These are phyloP conservation scores for Rhizomucor miehei DNA, from an alignment of 371 early-diverging fungal genomes.

Conservation along the genomic window DNA sequence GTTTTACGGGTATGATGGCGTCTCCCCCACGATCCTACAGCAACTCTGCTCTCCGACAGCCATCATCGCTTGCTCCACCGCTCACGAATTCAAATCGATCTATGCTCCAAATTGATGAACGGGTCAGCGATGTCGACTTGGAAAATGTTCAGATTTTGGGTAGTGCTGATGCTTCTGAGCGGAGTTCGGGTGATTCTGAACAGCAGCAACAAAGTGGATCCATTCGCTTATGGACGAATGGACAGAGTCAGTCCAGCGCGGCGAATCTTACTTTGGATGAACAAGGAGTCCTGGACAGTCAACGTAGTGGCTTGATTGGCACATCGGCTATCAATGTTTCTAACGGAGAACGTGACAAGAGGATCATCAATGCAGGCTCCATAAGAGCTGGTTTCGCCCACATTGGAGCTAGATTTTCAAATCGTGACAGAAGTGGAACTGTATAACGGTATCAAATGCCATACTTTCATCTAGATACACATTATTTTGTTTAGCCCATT, in stretches of 20 bases:
- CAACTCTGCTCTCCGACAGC: conserved; percentile 13
- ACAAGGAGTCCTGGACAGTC: not conserved
- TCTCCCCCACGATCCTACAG: conserved; percentile 14
- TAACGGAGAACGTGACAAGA: too few species aligned
- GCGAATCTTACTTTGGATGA: conserved; percentile 1
- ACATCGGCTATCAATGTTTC: not conserved
- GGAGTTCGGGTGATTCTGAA: not conserved
- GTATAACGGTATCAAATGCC: too few species aligned
- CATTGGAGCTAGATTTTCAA: conserved; percentile 1
- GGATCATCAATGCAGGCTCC: not conserved
- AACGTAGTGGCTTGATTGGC: not conserved
- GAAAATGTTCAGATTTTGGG: not conserved
- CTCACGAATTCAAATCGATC: not conserved
- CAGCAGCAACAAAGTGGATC: conserved; percentile 2
- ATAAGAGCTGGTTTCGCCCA: conserved; percentile 10
- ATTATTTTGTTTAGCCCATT: too few species aligned
- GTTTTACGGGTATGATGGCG: conserved; percentile 14
- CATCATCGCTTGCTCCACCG: not conserved
- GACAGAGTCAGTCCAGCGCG: not conserved
- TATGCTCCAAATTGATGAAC: conserved; percentile 5
- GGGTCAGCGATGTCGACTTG: not conserved
- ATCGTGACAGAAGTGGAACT: too few species aligned
- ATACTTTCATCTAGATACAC: too few species aligned
- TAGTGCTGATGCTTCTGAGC: too few species aligned
- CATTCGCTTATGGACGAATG: conserved; percentile 3